Evolutionary conservation across 75 land plant genomes (phyloP).

Genomic region (Pinus albicaulis): DNA sequence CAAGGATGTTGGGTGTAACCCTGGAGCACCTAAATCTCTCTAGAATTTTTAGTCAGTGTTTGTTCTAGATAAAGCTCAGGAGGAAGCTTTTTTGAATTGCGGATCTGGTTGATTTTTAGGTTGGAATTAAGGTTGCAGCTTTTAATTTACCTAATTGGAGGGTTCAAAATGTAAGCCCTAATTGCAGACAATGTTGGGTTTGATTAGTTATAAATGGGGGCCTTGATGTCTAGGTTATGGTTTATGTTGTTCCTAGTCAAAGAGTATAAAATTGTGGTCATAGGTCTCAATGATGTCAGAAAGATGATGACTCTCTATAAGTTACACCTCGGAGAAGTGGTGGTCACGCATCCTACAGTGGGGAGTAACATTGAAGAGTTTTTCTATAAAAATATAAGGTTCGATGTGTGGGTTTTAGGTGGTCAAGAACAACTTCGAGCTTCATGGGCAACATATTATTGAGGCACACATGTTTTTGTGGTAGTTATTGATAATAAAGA

Average conservation of each 20-base stretch:
- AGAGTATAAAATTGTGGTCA: conserved; percentile 96
- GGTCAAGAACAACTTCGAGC: conserved; percentile 90
- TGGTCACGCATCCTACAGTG: conserved; percentile 91
- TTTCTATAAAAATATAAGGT: too few relatives aligned
- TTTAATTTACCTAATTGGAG: too few relatives aligned
- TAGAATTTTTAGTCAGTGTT: too few relatives aligned
- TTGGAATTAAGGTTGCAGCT: too few relatives aligned
- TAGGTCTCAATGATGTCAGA: conserved; percentile 95
- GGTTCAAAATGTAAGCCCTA: too few relatives aligned
- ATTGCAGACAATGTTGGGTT: too few relatives aligned
- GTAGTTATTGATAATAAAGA: conserved; percentile 94
- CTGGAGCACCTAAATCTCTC: too few relatives aligned
- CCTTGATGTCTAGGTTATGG: conserved; percentile 80
- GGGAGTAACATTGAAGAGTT: too few relatives aligned
- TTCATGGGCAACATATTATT: conserved; percentile 95
- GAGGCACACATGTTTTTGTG: conserved; percentile 93
- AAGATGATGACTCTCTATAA: conserved; percentile 99
- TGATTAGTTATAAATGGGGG: conserved; percentile 57
- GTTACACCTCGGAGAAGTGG: conserved; percentile 93
- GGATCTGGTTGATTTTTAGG: too few relatives aligned
- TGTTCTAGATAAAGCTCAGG: too few relatives aligned
- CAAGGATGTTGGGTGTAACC: too few relatives aligned
- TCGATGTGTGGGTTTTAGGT: conserved; percentile 98
- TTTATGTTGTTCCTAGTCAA: conserved; percentile 95
- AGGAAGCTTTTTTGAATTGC: too few relatives aligned